phyloP scores from a whole-genome alignment of 345 rosid species.

The Eucalyptus cloeziana region DNA sequence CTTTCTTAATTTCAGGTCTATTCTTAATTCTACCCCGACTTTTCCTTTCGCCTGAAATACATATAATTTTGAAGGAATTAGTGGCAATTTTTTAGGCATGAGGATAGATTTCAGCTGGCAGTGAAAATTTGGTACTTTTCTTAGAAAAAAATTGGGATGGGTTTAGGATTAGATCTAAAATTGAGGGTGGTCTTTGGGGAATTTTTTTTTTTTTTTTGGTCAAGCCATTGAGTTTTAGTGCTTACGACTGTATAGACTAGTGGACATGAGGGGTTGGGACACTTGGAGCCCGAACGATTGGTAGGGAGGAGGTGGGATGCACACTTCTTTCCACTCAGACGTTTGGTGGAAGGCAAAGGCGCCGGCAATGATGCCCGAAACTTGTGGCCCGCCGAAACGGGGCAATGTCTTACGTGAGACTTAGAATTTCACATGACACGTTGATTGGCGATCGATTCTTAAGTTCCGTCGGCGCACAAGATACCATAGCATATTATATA shows the following conservation, averaged over 20 bases:
- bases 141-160: background rate
- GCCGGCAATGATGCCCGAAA: background rate
- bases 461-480: background rate
- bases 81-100: too few relatives aligned
- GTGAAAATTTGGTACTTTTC: too few relatives aligned
- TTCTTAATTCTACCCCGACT: background rate
- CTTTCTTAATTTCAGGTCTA: background rate
- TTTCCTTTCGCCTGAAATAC: too few relatives aligned
- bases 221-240: background rate
- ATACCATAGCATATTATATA: background rate
- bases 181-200: background rate
- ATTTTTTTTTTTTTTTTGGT: too few relatives aligned
- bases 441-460: background rate
- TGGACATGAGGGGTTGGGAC: background rate
- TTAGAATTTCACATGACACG: background rate
- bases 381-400: background rate
- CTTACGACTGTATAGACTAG: background rate
- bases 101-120: background rate
- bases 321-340: background rate
- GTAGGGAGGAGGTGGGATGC: background rate
- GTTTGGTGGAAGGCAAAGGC: background rate
- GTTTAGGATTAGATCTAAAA: fast-evolving
- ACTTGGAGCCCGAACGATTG: background rate
- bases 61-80: too few relatives aligned
- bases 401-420: background rate